A percentile compares a stretch with the other conserved stretches of the same genome.
Evolutionary conservation across 805 yeast species (phyloP).

Genomic region (Myxozyma neotropica): DNA sequence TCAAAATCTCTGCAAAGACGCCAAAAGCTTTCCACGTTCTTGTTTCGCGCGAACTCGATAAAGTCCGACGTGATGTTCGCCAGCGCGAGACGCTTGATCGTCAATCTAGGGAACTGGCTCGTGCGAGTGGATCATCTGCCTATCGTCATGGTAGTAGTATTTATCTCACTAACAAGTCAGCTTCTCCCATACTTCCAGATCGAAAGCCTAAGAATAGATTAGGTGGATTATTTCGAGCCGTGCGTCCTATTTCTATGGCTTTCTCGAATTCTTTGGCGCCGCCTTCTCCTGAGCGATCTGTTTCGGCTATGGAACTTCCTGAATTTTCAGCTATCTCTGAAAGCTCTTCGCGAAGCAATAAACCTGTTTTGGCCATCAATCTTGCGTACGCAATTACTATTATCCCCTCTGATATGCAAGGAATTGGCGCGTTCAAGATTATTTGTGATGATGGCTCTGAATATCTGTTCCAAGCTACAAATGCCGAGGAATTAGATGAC

Average conservation of each 20-base stretch:
- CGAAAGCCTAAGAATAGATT: constrained; percentile 36
- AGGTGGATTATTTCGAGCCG: constrained; percentile 46
- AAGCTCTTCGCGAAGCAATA: constrained; percentile 45
- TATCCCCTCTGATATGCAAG: constrained; percentile 43
- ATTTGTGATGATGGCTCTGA: constrained; percentile 55
- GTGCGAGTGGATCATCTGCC: not conserved
- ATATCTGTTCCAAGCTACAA: constrained; percentile 65
- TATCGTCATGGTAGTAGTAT: not conserved
- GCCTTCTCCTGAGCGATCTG: constrained; percentile 48
- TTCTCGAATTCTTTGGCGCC: constrained; percentile 34
- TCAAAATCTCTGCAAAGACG: constrained; percentile 40
- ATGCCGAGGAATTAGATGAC: constrained; percentile 63
- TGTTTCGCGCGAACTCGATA: constrained; percentile 54
- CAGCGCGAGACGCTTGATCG: constrained; percentile 46
- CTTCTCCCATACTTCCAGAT: constrained; percentile 1
- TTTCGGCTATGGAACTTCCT: constrained; percentile 62
- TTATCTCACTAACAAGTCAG: not conserved
- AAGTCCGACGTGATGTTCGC: constrained; percentile 55
- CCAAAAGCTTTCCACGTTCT: constrained; percentile 51
- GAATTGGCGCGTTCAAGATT: constrained; percentile 46
- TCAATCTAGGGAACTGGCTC: constrained; percentile 15
- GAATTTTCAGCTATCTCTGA: constrained; percentile 45
- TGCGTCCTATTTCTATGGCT: constrained; percentile 47
- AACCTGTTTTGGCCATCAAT: constrained; percentile 54
- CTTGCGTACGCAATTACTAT: constrained; percentile 48